Percentiles rank a stretch among this genome's conserved stretches.
phyloP scores from a whole-genome alignment of 2,329 filamentous ascomycete genomes.

The Ceratocystis destructans region DNA sequence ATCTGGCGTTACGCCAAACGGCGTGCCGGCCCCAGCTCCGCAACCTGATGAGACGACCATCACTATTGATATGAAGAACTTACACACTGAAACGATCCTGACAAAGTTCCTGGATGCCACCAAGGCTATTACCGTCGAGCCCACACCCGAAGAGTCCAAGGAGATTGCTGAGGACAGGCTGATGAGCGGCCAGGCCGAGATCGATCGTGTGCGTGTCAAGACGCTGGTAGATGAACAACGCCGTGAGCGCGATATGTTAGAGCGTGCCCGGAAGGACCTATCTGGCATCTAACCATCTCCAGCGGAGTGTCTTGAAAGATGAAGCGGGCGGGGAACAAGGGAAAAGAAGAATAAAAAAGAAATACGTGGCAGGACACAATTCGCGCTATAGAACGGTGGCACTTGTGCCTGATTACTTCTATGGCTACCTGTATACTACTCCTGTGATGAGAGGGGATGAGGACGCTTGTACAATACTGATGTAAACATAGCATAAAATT shows the following conservation, averaged over 20 bases:
- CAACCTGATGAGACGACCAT: conserved; percentile 37
- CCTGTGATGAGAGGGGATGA: neutral
- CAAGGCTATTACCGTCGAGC: conserved; percentile 41
- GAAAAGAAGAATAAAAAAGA: conserved; percentile 37
- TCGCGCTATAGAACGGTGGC: conserved; percentile 44
- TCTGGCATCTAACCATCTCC: conserved; percentile 25
- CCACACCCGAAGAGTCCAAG: conserved; percentile 45
- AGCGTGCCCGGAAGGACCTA: conserved; percentile 17
- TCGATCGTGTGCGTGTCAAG: conserved; percentile 14
- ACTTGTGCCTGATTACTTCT: neutral
- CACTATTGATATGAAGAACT: conserved; percentile 50
- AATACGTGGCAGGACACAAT: conserved; percentile 41
- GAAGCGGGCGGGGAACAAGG: conserved; percentile 26
- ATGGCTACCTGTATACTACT: neutral
- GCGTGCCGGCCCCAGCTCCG: conserved; percentile 32
- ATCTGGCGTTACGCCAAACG: conserved; percentile 35
- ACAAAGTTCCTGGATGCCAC: conserved; percentile 48
- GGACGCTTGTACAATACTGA: conserved; percentile 1
- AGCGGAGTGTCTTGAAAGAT: neutral
- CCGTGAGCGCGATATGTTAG: conserved; percentile 16
- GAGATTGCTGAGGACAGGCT: conserved; percentile 26
- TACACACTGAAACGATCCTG: conserved; percentile 48
- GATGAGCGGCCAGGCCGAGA: conserved; percentile 2
- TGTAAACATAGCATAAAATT: conserved; percentile 7
- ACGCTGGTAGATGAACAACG: conserved; percentile 13